Evolutionary conservation across 1,139 yeast genomes (phyloP), one percentile per base, ranked within the genome.

Genomic region (Candida sp.): DNA sequence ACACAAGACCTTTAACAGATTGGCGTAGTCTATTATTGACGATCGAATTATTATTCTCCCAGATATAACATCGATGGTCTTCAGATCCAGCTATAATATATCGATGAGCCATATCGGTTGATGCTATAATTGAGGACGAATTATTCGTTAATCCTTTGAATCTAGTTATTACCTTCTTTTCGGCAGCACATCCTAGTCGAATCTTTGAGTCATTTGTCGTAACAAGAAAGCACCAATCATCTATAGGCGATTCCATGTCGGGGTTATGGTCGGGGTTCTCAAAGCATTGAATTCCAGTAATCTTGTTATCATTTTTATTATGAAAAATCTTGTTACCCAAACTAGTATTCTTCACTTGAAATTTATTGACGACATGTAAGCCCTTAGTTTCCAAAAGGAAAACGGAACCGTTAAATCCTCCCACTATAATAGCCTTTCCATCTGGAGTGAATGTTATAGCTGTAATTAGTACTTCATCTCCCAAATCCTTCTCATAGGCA

Each of bases 201-300:
- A 91, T 68, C 43, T 83, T 78, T 2, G 96, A 87, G 61, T 90
- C 97, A 60, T 87, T 89, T 3, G 96, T 82, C 1, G 96, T 77
- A 4, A 84, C 70, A 30, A 84, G 54, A 8, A 80, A 57, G 5
- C 66, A 57, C 73, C 75, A 73, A 43, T 58, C 62, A 11, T 43
- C 53, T 8, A 45, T 33, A 5, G 42, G 45, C 21, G 41, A 44
- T 3, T 50, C 55, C 7, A 43, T 43, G 27, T 36, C 35, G 5
- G 40, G 43, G 9, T 44, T 39, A 40, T 46, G 44, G 5, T 53
- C 46, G 3, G 47, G 50, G 43, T 55, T 59, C 35, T 58, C 60
- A 40, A 66, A 68, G 2, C 70, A 56, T 46, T 57, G 58, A 19
- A 73, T 70, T 2, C 77, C 77, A 4, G 77, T 71, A 29, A 73